Conservation (phyloP, 371 early-diverging fungal genomes). For the Basidiobolus meristosporus region DNA sequence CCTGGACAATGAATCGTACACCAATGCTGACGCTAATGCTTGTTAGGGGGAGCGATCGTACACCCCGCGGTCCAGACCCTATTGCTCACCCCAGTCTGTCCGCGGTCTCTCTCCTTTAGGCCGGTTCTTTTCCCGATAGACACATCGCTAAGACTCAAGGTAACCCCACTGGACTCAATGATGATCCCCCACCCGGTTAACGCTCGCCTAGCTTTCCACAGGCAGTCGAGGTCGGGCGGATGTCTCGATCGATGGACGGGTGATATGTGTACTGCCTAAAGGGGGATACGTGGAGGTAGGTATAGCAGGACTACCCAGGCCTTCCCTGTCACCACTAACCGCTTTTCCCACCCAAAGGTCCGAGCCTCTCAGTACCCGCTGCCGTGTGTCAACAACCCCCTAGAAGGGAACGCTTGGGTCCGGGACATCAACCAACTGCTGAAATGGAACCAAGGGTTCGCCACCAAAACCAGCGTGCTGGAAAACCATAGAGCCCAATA, state of each 20-base stretch:
- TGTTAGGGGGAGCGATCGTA: slow-evolving; percentile 65
- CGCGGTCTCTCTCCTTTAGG: slow-evolving; percentile 82
- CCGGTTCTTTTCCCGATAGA: slow-evolving; percentile 73
- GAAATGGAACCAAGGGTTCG: slow-evolving; percentile 65
- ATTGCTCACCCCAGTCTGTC: slow-evolving; percentile 87
- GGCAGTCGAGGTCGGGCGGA: slow-evolving; percentile 37
- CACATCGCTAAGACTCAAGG: slow-evolving; percentile 38
- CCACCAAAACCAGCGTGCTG: too few species aligned
- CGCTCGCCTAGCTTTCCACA: too few species aligned
- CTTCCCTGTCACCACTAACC: too few species aligned
- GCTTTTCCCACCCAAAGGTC: too few species aligned
- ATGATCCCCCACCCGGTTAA: too few species aligned
- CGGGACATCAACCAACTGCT: slow-evolving; percentile 61
- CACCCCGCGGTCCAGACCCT: slow-evolving; percentile 83
- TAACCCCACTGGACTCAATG: too few species aligned
- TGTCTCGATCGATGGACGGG: slow-evolving; percentile 53
- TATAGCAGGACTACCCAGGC: too few species aligned
- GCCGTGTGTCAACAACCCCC: slow-evolving; percentile 47
- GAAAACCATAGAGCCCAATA: too few species aligned
- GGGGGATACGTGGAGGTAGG: slow-evolving; percentile 44
- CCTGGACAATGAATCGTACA: neutral
- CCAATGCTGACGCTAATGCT: too few species aligned
- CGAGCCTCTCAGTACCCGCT: slow-evolving; percentile 58
- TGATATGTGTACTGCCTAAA: slow-evolving; percentile 38
- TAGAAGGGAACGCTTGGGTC: slow-evolving; percentile 47